phyloP scores from a whole-genome alignment of 2,329 filamentous ascomycete species.

The Calonectria pseudoturangicola region DNA sequence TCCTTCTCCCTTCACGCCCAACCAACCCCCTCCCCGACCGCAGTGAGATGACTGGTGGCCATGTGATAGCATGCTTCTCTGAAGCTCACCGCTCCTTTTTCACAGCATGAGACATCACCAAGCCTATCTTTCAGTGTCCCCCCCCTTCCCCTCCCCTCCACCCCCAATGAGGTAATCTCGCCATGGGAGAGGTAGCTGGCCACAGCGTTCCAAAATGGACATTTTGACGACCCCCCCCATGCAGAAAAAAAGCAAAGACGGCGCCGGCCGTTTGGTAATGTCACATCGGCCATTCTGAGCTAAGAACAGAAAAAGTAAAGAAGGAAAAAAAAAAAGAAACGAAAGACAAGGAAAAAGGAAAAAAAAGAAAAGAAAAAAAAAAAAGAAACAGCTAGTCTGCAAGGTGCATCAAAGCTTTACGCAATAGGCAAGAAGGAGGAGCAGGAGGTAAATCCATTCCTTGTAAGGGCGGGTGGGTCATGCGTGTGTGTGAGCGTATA shows the following conservation, averaged over 20 bases:
- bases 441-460: background rate
- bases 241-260: slow-evolving; percentile 17
- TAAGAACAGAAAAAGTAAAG: slow-evolving; percentile 7
- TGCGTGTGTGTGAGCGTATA: too few relatives aligned
- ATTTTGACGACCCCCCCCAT: slow-evolving; percentile 14
- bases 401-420: background rate
- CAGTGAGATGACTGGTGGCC: slow-evolving; percentile 2
- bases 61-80: slow-evolving; percentile 20
- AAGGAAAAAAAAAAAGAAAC: background rate
- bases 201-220: slow-evolving; percentile 13
- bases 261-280: slow-evolving; percentile 21
- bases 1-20: slow-evolving; percentile 22
- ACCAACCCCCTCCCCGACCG: slow-evolving; percentile 28
- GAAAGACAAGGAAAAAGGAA: background rate
- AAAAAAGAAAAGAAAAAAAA: background rate
- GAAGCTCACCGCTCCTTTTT: slow-evolving; percentile 32
- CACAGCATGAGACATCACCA: slow-evolving; percentile 25
- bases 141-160: background rate
- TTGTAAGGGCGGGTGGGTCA: too few relatives aligned
- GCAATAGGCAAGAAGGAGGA: background rate
- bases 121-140: background rate
- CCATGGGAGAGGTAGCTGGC: background rate
- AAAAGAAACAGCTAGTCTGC: background rate
- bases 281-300: slow-evolving; percentile 5
- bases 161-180: background rate